A percentile compares a stretch with the other conserved stretches of the same genome.
phyloP scores from a whole-genome alignment of 805 yeast genomes.

The Monosporozyma servazzii region DNA sequence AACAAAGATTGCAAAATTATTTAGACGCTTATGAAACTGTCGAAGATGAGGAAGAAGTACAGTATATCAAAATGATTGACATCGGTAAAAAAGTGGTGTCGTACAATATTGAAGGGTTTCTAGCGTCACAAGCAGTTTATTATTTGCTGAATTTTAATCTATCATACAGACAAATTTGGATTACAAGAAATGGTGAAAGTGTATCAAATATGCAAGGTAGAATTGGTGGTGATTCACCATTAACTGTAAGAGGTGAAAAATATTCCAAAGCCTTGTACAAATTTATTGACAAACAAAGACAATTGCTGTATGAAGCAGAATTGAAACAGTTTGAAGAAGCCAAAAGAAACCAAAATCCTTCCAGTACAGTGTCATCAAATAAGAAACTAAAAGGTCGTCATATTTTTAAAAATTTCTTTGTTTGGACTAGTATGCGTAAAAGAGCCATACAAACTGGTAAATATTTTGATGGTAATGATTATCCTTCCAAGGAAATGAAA shows the following conservation, averaged over 20 bases:
- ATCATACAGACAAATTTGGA: slow-evolving; percentile 85
- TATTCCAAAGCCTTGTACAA: slow-evolving; percentile 64
- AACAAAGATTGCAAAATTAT: slow-evolving; percentile 70
- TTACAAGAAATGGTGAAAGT: slow-evolving; percentile 91
- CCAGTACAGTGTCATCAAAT: slow-evolving; percentile 16
- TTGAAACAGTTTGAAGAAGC: slow-evolving; percentile 36
- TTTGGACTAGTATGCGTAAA: slow-evolving; percentile 84
- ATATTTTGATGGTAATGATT: slow-evolving; percentile 62
- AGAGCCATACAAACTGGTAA: slow-evolving; percentile 73
- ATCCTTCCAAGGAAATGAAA: slow-evolving; percentile 77
- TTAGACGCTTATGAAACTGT: slow-evolving; percentile 85
- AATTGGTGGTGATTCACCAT: slow-evolving; percentile 84
- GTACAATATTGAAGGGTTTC: slow-evolving; percentile 76
- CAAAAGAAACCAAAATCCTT: slow-evolving; percentile 2
- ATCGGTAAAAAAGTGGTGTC: slow-evolving; percentile 92
- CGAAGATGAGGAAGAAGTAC: slow-evolving; percentile 65
- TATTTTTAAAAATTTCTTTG: slow-evolving; percentile 56
- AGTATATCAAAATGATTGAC: slow-evolving; percentile 90
- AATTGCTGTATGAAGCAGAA: slow-evolving; percentile 48
- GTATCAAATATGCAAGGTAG: slow-evolving; percentile 74
- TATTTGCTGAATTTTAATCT: slow-evolving; percentile 83
- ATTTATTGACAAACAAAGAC: slow-evolving; percentile 64
- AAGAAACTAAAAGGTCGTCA: slow-evolving; percentile 13
- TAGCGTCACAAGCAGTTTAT: slow-evolving; percentile 88
- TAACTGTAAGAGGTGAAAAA: slow-evolving; percentile 70